Evolutionary conservation across 495 filamentous ascomycete species (phyloP).

Genomic region (Podospora fimiseda): DNA sequence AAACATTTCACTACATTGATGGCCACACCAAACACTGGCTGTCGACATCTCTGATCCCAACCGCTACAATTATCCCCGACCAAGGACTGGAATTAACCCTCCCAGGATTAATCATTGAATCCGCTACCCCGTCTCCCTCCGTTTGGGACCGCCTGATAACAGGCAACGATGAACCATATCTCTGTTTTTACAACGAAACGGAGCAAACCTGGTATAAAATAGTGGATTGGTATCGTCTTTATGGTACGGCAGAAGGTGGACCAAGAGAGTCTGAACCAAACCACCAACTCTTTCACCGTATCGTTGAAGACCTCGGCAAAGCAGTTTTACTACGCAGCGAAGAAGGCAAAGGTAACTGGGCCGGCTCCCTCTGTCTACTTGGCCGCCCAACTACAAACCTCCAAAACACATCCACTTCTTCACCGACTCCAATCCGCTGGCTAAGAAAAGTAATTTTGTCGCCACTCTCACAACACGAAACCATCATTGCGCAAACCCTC

Average conservation of each 20-base stretch:
- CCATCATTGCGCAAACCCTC: not conserved
- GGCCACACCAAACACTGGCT: not conserved
- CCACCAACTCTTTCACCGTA: not conserved
- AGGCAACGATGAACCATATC: not conserved
- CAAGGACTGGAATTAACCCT: not conserved
- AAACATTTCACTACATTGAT: not conserved
- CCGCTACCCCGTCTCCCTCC: too few relatives aligned
- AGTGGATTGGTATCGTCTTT: not conserved
- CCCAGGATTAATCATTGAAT: not conserved
- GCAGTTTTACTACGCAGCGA: not conserved
- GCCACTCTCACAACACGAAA: not conserved
- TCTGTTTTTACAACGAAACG: not conserved
- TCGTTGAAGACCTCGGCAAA: not conserved
- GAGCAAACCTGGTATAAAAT: not conserved
- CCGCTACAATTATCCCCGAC: not conserved
- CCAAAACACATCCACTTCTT: not conserved
- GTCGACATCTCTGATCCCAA: not conserved
- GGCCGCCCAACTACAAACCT: not conserved
- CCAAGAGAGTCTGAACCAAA: not conserved
- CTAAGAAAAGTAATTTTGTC: not conserved
- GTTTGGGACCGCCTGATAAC: not conserved
- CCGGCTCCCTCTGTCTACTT: not conserved
- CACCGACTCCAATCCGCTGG: not conserved
- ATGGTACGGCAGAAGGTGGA: not conserved
- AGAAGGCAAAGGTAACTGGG: not conserved